Conservation (phyloP, 306 rosid species). For the Acmispon strigosus region DNA sequence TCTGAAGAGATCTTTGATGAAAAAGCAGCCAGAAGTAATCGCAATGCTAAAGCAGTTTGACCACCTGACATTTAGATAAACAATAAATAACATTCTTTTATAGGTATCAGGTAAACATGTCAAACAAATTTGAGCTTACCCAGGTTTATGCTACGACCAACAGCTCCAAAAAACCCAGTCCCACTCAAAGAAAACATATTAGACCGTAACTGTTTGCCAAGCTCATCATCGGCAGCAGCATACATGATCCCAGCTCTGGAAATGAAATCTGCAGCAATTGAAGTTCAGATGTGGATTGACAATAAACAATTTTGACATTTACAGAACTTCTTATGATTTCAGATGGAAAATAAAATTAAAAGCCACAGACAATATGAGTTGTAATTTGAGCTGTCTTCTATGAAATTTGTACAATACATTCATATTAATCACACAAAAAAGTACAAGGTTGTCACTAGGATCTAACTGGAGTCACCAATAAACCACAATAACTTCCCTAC, state of each 20-base stretch:
- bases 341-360: background rate
- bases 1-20: slow-evolving; percentile 79
- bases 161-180: slow-evolving; percentile 72
- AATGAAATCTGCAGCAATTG: slow-evolving; percentile 58
- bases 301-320: slow-evolving; percentile 1
- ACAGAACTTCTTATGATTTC: background rate
- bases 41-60: slow-evolving; percentile 83
- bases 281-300: slow-evolving; percentile 47
- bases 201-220: slow-evolving; percentile 49
- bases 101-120: background rate
- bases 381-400: background rate
- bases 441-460: background rate
- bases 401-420: background rate
- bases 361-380: background rate
- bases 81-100: background rate
- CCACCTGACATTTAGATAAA: slow-evolving; percentile 53
- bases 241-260: slow-evolving; percentile 99
- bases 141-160: slow-evolving; percentile 84
- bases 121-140: slow-evolving; percentile 38
- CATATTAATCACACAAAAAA: too few relatives aligned
- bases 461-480: too few relatives aligned
- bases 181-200: slow-evolving; percentile 87
- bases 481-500: background rate
- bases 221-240: slow-evolving; percentile 40
- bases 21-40: slow-evolving; percentile 75